Percentiles rank a stretch among this genome's conserved stretches.
Evolutionary conservation across 2,329 filamentous ascomycete species (phyloP).

Genomic region (Sarocladiaceae sp.): DNA sequence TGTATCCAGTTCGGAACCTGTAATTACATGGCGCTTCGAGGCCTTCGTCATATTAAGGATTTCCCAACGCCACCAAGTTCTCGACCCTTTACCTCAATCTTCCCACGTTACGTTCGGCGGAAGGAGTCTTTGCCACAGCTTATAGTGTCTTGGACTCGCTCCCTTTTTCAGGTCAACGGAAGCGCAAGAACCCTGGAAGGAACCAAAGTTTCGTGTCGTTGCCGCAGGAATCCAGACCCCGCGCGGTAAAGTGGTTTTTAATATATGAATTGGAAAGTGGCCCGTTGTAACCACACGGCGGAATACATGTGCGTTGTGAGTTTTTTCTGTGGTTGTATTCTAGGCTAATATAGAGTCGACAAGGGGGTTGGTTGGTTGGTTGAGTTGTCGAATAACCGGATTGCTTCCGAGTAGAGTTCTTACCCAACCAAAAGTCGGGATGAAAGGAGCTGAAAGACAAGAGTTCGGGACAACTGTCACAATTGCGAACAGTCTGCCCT

Average conservation of each 20-base stretch:
- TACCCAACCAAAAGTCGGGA: not conserved
- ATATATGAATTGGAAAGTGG: not conserved
- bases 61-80: constrained; percentile 3
- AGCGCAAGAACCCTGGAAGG: not conserved
- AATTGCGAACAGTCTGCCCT: not conserved
- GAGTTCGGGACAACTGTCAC: not conserved
- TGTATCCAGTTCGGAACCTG: not conserved
- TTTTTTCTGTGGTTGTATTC: too few species aligned
- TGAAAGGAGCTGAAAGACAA: too few species aligned
- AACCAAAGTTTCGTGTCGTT: not conserved
- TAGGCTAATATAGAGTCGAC: constrained; percentile 1
- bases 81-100: not conserved
- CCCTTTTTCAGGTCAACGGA: constrained; percentile 1
- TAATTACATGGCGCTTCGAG: constrained; percentile 6
- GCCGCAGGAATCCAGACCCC: constrained; percentile 1
- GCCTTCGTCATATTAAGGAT: not conserved
- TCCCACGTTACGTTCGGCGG: not conserved
- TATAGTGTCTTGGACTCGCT: constrained; percentile 3
- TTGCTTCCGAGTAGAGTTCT: not conserved
- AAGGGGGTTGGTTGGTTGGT: not conserved
- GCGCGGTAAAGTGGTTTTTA: constrained; percentile 7
- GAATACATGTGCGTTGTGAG: too few species aligned
- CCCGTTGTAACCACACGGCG: constrained; percentile 1
- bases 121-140: constrained; percentile 3
- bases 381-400: not conserved